Evolutionary conservation across 352 stramenopile genomes (phyloP).

Genomic region (Globisporangium mamillatum): DNA sequence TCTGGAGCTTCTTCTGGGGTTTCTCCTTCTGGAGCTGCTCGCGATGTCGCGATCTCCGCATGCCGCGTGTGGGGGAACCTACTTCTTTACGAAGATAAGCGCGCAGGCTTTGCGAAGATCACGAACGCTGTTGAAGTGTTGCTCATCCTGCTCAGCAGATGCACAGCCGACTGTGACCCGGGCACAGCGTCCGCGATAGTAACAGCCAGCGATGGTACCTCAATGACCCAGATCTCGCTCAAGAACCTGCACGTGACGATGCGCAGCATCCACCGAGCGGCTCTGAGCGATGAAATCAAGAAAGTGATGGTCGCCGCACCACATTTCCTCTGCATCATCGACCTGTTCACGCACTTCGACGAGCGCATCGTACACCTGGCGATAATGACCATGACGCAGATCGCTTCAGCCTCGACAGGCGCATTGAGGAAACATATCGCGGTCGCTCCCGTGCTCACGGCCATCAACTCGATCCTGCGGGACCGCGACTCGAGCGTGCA

Average conservation of each 20-base stretch:
- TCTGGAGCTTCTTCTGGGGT: not conserved
- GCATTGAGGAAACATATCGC: conserved; percentile 30
- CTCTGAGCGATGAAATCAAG: conserved; percentile 26
- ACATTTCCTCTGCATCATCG: conserved; percentile 44
- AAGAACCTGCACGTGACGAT: conserved; percentile 34
- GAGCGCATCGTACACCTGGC: conserved; percentile 37
- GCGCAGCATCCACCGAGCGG: conserved; percentile 28
- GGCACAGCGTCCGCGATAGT: not conserved
- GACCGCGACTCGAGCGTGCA: conserved; percentile 22
- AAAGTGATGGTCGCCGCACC: conserved; percentile 34
- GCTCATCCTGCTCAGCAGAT: conserved; percentile 33
- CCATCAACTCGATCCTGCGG: conserved; percentile 34
- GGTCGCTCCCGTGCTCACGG: conserved; percentile 43
- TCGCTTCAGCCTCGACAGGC: conserved; percentile 19
- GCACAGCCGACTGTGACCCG: not conserved
- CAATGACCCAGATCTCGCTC: not conserved
- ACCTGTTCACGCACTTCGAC: conserved; percentile 38
- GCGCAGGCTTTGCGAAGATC: conserved; percentile 35
- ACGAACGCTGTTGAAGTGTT: conserved; percentile 38
- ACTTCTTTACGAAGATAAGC: conserved; percentile 58
- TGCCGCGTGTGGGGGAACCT: conserved; percentile 67
- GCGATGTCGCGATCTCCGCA: conserved; percentile 26
- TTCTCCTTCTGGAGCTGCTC: not conserved
- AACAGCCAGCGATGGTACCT: not conserved
- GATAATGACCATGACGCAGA: conserved; percentile 37